Conservation (phyloP, 1,284 basidiomycete genomes). For the Peniophora sp. region DNA sequence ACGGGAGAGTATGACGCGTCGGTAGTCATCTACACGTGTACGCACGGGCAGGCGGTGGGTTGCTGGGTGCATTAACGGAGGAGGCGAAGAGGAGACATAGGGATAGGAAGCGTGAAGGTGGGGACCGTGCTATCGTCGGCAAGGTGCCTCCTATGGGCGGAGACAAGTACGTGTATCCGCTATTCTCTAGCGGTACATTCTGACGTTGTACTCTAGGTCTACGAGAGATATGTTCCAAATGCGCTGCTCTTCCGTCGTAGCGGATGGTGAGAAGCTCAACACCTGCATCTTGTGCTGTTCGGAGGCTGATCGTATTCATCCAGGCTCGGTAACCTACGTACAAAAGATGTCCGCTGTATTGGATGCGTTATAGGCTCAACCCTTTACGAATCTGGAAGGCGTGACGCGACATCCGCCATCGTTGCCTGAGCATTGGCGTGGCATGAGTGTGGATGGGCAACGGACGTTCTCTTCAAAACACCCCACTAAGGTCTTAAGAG, state of each 20-base stretch:
- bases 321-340: constrained; percentile 58
- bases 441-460: constrained; percentile 59
- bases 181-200: not conserved
- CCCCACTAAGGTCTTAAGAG: no score
- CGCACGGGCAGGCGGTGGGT: constrained; percentile 39
- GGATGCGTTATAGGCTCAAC: constrained; percentile 34
- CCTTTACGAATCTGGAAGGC: constrained; percentile 10
- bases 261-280: constrained; percentile 56
- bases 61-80: constrained; percentile 27
- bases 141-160: constrained; percentile 79
- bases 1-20: constrained; percentile 15
- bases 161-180: constrained; percentile 57
- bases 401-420: constrained; percentile 26
- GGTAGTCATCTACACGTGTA: constrained; percentile 47
- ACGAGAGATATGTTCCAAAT: constrained; percentile 68
- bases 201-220: constrained; percentile 1
- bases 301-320: not conserved
- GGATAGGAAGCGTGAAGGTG: constrained; percentile 5
- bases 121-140: constrained; percentile 30
- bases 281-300: not conserved
- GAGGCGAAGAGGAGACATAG: constrained; percentile 19
- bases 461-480: no score
- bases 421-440: constrained; percentile 54
- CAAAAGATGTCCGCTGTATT: constrained; percentile 50
- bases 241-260: constrained; percentile 67